Percentiles rank a stretch among this genome's conserved stretches.
phyloP scores from a whole-genome alignment of 78 protist genomes.

The Tieghemostelium lacteum region DNA sequence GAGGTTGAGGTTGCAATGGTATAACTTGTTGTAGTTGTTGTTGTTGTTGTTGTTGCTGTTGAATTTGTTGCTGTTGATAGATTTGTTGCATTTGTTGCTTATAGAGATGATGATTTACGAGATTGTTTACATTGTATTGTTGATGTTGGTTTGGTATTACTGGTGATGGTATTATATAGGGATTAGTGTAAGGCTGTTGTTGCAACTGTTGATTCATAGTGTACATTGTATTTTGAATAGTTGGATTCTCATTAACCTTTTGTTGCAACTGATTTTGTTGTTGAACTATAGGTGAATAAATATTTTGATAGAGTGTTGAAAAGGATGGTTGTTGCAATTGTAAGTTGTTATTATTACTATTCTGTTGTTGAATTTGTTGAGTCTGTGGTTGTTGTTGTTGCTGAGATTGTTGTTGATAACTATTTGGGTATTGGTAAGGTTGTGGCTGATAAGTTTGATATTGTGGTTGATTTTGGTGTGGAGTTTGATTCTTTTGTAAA shows the following conservation, averaged over 20 bases:
- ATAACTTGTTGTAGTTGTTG: background rate
- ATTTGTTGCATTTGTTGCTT: conserved; percentile 19
- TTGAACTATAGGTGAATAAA: too few species aligned
- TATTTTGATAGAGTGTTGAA: too few species aligned
- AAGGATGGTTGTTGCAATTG: conserved; percentile 43
- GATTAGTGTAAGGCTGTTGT: conserved; percentile 2
- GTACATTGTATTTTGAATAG: background rate
- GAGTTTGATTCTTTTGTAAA: background rate
- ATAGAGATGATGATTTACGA: conserved; percentile 19
- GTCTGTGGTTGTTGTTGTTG: conserved; percentile 8
- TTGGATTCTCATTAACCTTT: background rate
- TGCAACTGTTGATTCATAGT: background rate
- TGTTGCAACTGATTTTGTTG: conserved; percentile 11
- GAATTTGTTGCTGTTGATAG: conserved; percentile 24
- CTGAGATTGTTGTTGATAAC: background rate
- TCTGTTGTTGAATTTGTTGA: conserved; percentile 21
- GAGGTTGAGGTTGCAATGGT: background rate
- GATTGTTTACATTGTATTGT: background rate
- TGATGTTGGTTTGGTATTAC: background rate
- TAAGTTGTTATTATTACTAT: background rate
- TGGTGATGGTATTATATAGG: conserved; percentile 5
- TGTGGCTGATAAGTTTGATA: conserved; percentile 5
- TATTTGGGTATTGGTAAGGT: conserved; percentile 4
- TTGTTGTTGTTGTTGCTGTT: conserved; percentile 15
- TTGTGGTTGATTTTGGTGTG: conserved; percentile 12